Evolutionary conservation across 306 rosid species (phyloP).

Genomic region (Rosa multiflora): DNA sequence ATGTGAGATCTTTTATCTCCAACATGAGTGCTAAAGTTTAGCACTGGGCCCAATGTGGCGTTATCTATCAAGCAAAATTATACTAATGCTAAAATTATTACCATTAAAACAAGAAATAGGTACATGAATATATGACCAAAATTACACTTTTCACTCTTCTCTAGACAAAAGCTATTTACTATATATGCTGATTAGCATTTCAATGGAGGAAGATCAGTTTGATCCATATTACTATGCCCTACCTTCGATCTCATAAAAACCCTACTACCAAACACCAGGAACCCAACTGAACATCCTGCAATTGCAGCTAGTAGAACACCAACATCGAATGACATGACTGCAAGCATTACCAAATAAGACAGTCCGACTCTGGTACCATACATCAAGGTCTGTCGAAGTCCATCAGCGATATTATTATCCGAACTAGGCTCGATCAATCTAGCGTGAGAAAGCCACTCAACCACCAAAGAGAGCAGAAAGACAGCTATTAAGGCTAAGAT

Average conservation of each 20-base stretch:
- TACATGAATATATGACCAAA: not conserved
- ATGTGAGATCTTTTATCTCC: no score
- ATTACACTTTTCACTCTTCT: not conserved
- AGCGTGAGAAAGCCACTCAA: slow-evolving; percentile 28
- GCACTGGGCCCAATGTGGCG: no score
- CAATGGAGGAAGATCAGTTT: slow-evolving; percentile 21
- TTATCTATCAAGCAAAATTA: no score
- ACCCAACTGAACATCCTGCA: slow-evolving; percentile 26
- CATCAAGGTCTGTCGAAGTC: slow-evolving; percentile 21
- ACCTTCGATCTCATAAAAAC: slow-evolving; percentile 1
- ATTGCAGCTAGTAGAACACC: slow-evolving; percentile 19
- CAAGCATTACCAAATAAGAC: slow-evolving; percentile 32
- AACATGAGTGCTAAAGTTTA: no score
- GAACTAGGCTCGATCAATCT: not conserved
- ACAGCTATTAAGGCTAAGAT: not conserved
- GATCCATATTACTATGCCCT: not conserved
- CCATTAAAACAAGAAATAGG: not conserved
- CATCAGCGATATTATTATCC: slow-evolving; percentile 7
- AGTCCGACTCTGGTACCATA: slow-evolving; percentile 18
- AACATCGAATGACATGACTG: slow-evolving; percentile 22
- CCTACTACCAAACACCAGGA: slow-evolving; percentile 18
- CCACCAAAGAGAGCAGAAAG: slow-evolving; percentile 7
- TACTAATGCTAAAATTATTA: not conserved
- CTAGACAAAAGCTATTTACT: no score
- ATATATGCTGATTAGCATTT: slow-evolving; percentile 10